Evolutionary conservation across 352 stramenopile species (phyloP).

Genomic region (Phytophthora cajani): DNA sequence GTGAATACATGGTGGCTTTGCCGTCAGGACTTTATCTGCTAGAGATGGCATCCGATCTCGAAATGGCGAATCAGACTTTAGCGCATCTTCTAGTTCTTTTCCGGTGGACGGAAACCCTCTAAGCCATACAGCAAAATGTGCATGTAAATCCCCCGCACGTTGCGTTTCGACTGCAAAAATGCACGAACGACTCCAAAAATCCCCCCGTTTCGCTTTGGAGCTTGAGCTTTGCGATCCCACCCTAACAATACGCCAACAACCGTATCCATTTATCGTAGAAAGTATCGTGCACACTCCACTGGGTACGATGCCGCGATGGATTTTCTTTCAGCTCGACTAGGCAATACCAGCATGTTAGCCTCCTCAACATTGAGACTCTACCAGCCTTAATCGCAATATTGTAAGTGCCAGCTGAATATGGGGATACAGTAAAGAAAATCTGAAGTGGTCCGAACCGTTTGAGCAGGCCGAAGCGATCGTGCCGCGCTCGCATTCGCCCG

Average conservation of each 20-base stretch:
- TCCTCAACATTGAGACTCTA: background rate
- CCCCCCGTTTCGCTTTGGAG: slow-evolving; percentile 8
- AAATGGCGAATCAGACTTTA: background rate
- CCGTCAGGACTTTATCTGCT: background rate
- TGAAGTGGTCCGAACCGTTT: slow-evolving; percentile 34
- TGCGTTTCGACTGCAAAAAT: slow-evolving; percentile 36
- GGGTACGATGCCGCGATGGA: slow-evolving; percentile 20
- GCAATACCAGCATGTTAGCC: background rate
- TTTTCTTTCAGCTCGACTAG: slow-evolving; percentile 12
- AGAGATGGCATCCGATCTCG: background rate
- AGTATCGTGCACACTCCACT: slow-evolving; percentile 33
- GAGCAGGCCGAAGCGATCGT: slow-evolving; percentile 33
- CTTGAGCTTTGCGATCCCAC: slow-evolving; percentile 9
- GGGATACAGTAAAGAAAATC: slow-evolving; percentile 35
- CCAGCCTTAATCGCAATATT: slow-evolving; percentile 9
- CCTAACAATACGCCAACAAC: slow-evolving; percentile 22
- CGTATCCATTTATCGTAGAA: slow-evolving; percentile 28
- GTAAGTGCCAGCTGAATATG: slow-evolving; percentile 21
- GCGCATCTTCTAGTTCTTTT: background rate
- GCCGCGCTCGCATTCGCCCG: slow-evolving; percentile 1
- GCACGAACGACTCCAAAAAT: slow-evolving; percentile 38
- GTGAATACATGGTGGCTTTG: background rate
- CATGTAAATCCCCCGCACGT: slow-evolving; percentile 32
- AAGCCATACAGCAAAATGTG: slow-evolving; percentile 35
- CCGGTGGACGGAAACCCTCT: slow-evolving; percentile 30